Conservation (phyloP, 1,284 basidiomycete genomes). For the Naganishia liquefaciens region DNA sequence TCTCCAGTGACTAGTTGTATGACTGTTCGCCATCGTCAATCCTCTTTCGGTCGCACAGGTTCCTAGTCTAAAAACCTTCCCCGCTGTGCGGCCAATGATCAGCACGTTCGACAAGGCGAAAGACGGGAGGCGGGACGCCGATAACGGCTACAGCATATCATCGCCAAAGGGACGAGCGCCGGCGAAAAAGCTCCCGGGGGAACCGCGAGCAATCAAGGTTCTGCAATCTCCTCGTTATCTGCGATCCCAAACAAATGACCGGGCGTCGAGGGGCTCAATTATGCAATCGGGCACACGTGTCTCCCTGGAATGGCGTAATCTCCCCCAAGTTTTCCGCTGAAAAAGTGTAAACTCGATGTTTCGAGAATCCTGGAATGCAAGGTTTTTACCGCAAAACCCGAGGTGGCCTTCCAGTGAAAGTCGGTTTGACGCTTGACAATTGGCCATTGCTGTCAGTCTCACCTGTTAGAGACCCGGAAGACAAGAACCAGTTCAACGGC, state of each 20-base stretch:
- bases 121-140: background rate
- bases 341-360: no score
- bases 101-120: no score
- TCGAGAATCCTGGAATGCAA: no score
- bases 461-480: no score
- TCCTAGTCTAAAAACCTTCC: no score
- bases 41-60: no score
- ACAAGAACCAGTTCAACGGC: no score
- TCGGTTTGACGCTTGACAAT: no score
- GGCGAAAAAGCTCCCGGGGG: background rate
- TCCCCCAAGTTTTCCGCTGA: background rate
- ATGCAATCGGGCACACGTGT: background rate
- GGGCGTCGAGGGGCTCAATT: background rate
- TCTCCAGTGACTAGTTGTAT: no score
- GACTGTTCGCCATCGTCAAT: no score
- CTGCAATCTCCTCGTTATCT: constrained; percentile 6
- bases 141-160: background rate
- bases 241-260: constrained; percentile 1
- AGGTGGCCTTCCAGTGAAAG: background rate
- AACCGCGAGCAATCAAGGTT: background rate
- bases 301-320: background rate
- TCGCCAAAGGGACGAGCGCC: no score
- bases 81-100: constrained; percentile 3
- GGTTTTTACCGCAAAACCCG: background rate
- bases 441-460: no score